Percentiles rank a stretch among this genome's conserved stretches.
These are phyloP conservation scores for Leptomonas seymouri DNA, from an alignment of 208 protist genomes.

Conservation along the genomic window DNA sequence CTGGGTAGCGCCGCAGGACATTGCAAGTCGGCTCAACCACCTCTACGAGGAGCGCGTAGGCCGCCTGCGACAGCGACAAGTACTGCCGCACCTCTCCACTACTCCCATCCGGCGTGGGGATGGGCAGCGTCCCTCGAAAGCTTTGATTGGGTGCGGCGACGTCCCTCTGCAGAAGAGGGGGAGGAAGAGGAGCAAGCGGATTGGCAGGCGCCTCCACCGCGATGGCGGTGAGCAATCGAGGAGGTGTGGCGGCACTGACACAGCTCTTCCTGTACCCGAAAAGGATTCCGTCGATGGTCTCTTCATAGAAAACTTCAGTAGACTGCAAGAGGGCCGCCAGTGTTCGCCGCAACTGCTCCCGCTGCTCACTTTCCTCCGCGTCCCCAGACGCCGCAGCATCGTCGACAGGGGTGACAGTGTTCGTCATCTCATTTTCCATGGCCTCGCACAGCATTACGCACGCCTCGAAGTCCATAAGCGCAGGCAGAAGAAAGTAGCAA, in stretches of 20 bases:
- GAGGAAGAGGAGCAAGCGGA: not conserved
- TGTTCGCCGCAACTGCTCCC: slow-evolving; percentile 9
- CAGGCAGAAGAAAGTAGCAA: slow-evolving; percentile 32
- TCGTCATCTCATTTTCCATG: not conserved
- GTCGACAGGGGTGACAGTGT: not conserved
- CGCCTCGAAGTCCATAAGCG: slow-evolving; percentile 24
- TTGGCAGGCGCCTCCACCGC: slow-evolving; percentile 1
- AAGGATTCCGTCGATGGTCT: not conserved
- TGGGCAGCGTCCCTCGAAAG: not conserved
- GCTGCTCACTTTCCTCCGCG: not conserved
- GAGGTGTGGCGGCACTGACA: not conserved
- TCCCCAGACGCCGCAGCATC: not conserved
- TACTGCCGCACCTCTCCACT: not conserved
- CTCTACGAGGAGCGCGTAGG: slow-evolving; percentile 25
- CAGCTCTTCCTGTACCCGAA: slow-evolving; percentile 3
- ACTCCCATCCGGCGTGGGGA: not conserved
- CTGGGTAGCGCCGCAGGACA: slow-evolving; percentile 33
- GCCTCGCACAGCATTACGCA: slow-evolving; percentile 23
- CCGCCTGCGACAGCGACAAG: slow-evolving; percentile 23
- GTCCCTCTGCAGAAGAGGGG: not conserved
- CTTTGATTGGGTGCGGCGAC: not conserved
- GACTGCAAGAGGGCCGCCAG: slow-evolving; percentile 1
- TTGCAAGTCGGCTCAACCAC: slow-evolving; percentile 53
- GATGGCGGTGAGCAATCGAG: not conserved
- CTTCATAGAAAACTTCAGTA: not conserved